These are phyloP conservation scores for Trifolium pratense DNA, from an alignment of 306 rosid genomes.

Conservation along the genomic window DNA sequence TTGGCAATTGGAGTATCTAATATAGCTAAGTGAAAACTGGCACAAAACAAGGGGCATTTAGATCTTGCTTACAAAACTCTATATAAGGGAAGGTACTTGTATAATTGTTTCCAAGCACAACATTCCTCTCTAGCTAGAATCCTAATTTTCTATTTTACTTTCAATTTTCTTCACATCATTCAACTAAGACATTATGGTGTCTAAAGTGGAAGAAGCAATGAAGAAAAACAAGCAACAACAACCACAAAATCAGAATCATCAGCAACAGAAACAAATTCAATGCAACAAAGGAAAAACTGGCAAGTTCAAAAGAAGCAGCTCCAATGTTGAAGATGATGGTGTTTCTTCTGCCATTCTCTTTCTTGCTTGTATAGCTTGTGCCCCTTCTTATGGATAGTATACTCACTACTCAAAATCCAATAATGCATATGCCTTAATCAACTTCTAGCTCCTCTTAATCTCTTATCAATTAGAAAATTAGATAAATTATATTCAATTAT, in stretches of 20 bases:
- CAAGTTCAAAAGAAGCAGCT: constrained; percentile 89
- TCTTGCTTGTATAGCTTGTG: constrained; percentile 94
- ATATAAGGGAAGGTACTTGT: constrained; percentile 57
- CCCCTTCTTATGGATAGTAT: constrained; percentile 59
- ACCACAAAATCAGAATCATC: constrained; percentile 47
- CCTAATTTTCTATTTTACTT: constrained; percentile 4
- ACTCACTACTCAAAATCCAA: not conserved
- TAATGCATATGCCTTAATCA: not conserved
- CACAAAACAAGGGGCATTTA: not conserved
- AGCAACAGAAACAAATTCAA: constrained; percentile 68
- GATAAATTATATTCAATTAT: not conserved
- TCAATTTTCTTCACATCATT: not conserved
- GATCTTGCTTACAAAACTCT: constrained; percentile 37
- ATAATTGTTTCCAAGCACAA: constrained; percentile 48
- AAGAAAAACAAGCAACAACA: constrained; percentile 57
- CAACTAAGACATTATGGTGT: constrained; percentile 58
- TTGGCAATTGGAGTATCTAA: constrained; percentile 28
- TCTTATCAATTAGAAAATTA: not conserved
- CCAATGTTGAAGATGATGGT: constrained; percentile 81
- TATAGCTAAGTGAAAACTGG: constrained; percentile 9
- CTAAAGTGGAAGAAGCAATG: constrained; percentile 76
- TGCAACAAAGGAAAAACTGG: constrained; percentile 76
- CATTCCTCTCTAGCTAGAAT: constrained; percentile 6
- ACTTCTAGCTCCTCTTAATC: not conserved
- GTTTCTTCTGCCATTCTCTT: constrained; percentile 89